Evolutionary conservation across 768 basidiomycete species (phyloP), one percentile per base, ranked within the genome.

Genomic region (Wakefieldia striispora): DNA sequence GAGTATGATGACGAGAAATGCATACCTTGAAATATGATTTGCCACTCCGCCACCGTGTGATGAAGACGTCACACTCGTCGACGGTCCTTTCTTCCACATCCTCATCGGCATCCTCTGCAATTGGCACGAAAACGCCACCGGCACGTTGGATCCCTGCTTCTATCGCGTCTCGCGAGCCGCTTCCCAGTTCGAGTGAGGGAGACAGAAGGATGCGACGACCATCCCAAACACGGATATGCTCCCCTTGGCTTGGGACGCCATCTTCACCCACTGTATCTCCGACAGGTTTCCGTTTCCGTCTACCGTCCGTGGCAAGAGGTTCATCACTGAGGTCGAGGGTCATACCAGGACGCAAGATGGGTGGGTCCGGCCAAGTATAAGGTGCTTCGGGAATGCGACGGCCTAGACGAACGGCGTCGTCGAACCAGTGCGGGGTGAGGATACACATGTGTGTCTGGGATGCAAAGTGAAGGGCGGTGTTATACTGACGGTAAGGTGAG

Each of bases 361-460:
- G 66, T 0, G 88, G 89, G 13, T 89, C 76, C 0, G 91, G 92
- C 84, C 86, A 91, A 53, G 83, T 72, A 55, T 88, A 91, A 17
- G 77, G 70, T 0, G 62, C 57, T 19, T 83, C 80, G 1, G 78
- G 73, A 9, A 88, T 66, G 8, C 68, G 68, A 12, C 76, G 66
- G 4, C 81, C 82, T 13, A 90, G 71, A 13, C 80, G 74, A 20
- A 88, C 75, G 3, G 77, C 76, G 56, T 93, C 91, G 57, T 94
- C 89, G 51, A 94, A 94, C 93, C 94, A 97, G 54, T 94, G 90
- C 0, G 93, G 94, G 0, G 92, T 76, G n/a, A 97, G 61, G 10
- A 92, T 72, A 43, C 76, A 80, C 59, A 94, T 78, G 9, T 73
- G 68, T 0, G 82, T 83, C 41, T 77, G 70, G 3, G 77, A 66